Conservation (phyloP, 768 basidiomycete species). For the Auriscalpium microsporum region DNA sequence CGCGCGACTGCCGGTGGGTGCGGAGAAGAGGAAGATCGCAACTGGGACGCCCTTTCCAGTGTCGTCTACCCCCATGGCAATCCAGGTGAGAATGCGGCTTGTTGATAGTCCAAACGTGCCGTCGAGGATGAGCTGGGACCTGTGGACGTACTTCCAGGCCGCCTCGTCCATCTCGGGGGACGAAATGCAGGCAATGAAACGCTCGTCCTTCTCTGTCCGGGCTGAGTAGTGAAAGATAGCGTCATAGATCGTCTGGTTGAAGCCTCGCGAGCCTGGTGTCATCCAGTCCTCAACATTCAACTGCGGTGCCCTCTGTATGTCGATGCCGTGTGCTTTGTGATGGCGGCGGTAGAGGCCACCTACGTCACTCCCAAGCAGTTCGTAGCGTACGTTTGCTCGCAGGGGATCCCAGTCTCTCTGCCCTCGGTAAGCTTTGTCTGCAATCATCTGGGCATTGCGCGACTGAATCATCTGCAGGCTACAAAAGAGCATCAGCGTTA, state of each 20-base stretch:
- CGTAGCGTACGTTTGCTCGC: not conserved
- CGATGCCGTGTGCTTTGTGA: not conserved
- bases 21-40: slow-evolving; percentile 26
- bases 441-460: not conserved
- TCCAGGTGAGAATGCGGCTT: slow-evolving; percentile 19
- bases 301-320: not conserved
- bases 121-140: slow-evolving; percentile 17
- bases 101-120: slow-evolving; percentile 18
- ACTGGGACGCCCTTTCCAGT: slow-evolving; percentile 24
- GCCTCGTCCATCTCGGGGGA: not conserved
- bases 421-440: not conserved
- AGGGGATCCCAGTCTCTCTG: not conserved
- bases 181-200: not conserved
- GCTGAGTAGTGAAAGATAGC: not conserved
- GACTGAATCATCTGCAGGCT: not conserved
- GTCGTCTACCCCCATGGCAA: slow-evolving; percentile 27
- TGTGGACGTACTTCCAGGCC: not conserved
- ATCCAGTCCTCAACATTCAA: not conserved
- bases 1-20: slow-evolving; percentile 19
- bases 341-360: not conserved
- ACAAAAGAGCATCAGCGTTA: not conserved
- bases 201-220: not conserved
- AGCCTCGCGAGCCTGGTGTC: not conserved
- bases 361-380: not conserved
- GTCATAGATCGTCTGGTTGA: not conserved